Conservation (phyloP, 1,284 basidiomycete species). For the Tilletia walkeri region DNA sequence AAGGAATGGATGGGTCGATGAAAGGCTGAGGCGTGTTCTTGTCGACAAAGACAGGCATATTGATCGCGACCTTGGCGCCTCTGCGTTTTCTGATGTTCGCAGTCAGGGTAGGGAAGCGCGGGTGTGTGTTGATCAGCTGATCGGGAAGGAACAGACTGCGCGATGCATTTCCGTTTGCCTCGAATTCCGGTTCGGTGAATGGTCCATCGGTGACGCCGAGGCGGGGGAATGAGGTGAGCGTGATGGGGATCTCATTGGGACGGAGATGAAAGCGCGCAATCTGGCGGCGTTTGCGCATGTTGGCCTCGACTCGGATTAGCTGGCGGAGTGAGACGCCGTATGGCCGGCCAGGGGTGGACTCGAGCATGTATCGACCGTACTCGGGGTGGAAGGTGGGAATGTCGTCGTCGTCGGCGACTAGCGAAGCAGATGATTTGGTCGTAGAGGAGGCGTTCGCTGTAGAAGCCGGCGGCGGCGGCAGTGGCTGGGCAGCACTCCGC, state of each 20-base stretch:
- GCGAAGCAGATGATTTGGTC: neutral
- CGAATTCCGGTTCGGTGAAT: constrained; percentile 86
- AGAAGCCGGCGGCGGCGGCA: constrained; percentile 20
- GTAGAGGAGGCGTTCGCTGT: neutral
- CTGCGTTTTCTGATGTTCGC: constrained; percentile 88
- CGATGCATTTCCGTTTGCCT: constrained; percentile 74
- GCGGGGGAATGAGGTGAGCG: constrained; percentile 91
- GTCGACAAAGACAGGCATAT: constrained; percentile 90
- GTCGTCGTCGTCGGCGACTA: constrained; percentile 20
- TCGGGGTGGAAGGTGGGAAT: constrained; percentile 96
- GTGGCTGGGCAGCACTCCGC: constrained; percentile 11
- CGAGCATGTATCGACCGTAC: constrained; percentile 97
- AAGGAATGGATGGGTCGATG: constrained; percentile 83
- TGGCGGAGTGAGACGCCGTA: constrained; percentile 84
- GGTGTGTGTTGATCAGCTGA: constrained; percentile 94
- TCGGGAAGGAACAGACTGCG: constrained; percentile 92
- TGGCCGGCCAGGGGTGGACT: constrained; percentile 91
- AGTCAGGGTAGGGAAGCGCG: constrained; percentile 94
- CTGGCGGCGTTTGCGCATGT: constrained; percentile 83
- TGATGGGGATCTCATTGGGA: constrained; percentile 82
- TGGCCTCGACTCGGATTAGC: constrained; percentile 81
- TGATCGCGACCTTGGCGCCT: constrained; percentile 91
- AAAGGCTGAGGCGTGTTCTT: constrained; percentile 82
- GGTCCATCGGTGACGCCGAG: constrained; percentile 73
- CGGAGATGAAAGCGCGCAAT: constrained; percentile 81